A percentile compares a stretch with the other conserved stretches of the same genome.
phyloP scores from a whole-genome alignment of 2,329 filamentous ascomycete genomes.

The Ascochyta pisi region DNA sequence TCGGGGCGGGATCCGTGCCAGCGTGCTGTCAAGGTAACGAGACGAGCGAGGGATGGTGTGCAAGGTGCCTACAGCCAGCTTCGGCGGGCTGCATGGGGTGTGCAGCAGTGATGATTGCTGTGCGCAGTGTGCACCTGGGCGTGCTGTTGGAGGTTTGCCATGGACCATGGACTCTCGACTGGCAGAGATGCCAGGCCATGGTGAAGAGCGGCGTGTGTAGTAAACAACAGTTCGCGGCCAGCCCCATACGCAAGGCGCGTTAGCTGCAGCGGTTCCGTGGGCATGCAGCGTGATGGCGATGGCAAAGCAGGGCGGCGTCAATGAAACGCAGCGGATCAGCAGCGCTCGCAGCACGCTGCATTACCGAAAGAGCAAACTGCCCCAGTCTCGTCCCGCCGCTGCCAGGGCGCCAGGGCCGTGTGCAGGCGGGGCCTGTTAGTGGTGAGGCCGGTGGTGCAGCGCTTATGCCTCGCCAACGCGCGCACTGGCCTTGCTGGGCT shows the following conservation, averaged over 20 bases:
- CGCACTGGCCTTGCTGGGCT: constrained; percentile 30
- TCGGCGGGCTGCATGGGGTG: constrained; percentile 23
- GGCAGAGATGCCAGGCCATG: background rate
- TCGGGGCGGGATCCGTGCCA: constrained; percentile 30
- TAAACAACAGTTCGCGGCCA: constrained; percentile 24
- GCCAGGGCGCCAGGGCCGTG: constrained; percentile 18
- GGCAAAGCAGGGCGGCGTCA: constrained; percentile 14
- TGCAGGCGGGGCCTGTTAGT: constrained; percentile 32
- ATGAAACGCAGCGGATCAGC: constrained; percentile 32
- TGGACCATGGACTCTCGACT: background rate
- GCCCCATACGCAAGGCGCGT: constrained; percentile 15
- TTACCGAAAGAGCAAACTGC: constrained; percentile 30
- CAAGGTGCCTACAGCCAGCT: constrained; percentile 13
- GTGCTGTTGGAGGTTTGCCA: constrained; percentile 15
- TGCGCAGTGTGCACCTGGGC: background rate
- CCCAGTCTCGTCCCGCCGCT: constrained; percentile 16
- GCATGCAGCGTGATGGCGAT: constrained; percentile 25
- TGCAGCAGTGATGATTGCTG: background rate
- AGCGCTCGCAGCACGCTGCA: constrained; percentile 28
- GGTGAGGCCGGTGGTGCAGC: constrained; percentile 36
- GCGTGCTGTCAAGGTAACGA: constrained; percentile 33
- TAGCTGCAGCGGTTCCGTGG: constrained; percentile 19
- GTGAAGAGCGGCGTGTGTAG: constrained; percentile 16
- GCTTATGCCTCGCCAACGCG: constrained; percentile 27
- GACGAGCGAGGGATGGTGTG: constrained; percentile 23